Evolutionary conservation across 495 filamentous ascomycete species (phyloP), one percentile per base, ranked within the genome.

Genomic region (Parathielavia hyrcaniae): DNA sequence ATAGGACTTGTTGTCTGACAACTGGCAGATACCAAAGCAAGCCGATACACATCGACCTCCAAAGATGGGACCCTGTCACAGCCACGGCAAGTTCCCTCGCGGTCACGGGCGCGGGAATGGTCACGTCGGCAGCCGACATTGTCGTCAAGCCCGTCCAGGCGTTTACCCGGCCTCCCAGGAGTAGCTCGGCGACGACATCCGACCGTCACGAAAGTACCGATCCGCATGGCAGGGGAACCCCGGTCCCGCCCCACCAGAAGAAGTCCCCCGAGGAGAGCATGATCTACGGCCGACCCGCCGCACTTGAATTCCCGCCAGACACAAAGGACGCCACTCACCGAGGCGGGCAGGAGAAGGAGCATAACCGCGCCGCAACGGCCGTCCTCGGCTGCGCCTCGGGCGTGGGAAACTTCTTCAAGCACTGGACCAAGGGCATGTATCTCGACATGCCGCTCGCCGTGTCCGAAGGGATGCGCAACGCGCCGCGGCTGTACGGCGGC

Each of bases 401-500:
- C 44, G 22, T 46, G 9, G 44, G 44, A 19, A 22, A 22, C 44
- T 46, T 46, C 44, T 46, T 46, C 44, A 23, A 26, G 20, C 22
- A 23, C 44, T 46, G 10, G 4, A 5, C 20, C 44, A 49, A 49
- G 46, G 46, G 46, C 14, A 84, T 86, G 0, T 90, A 89, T 0
- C 85, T 91, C 72, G 89, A 93, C 58, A 81, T 93, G 53, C 84
- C 87, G 6, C 72, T 93, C 49, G 84, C 82, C 13, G 64, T 92
- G 4, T 82, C 90, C 0, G 87, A 85, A 67, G 90, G 90, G 7
- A 91, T 95, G 59, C 86, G 92, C 67, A 92, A 91, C 62, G 83
- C 81, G 1, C 88, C 89, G 0, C 85, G 81, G 56, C 67, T 92
- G 2, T 92, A 91, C 56, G 83, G 88, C 36, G 87, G 89, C 60